Evolutionary conservation across 352 stramenopile species (phyloP).

Genomic region (Globisporangium heterothallicum): DNA sequence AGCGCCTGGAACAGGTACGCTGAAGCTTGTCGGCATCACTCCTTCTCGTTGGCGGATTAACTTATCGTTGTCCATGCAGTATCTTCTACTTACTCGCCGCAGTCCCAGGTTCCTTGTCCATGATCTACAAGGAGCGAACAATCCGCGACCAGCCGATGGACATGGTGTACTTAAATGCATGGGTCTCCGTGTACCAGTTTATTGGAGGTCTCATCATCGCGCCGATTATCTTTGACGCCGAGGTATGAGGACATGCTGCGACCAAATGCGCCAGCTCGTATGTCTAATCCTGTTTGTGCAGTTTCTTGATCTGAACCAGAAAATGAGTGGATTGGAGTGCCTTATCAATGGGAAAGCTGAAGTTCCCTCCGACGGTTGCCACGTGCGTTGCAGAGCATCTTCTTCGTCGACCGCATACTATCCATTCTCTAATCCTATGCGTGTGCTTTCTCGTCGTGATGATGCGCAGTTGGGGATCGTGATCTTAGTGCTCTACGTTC

Average conservation of each 20-base stretch:
- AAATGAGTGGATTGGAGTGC: conserved; percentile 73
- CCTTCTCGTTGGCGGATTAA: neutral
- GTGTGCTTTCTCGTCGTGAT: neutral
- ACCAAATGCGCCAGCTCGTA: no score
- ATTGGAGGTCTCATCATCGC: conserved; percentile 74
- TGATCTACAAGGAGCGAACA: conserved; percentile 82
- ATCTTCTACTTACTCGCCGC: conserved; percentile 77
- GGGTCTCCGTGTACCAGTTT: conserved; percentile 84
- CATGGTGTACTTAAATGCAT: conserved; percentile 84
- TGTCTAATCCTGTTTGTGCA: conserved; percentile 16
- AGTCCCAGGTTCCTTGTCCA: conserved; percentile 71
- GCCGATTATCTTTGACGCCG: conserved; percentile 75
- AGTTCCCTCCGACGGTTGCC: conserved; percentile 60
- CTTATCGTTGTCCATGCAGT: conserved; percentile 15
- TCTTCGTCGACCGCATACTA: neutral
- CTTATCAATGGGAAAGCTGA: conserved; percentile 73
- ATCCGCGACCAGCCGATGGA: conserved; percentile 84
- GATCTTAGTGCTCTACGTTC: conserved; percentile 65
- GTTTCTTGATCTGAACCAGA: conserved; percentile 69
- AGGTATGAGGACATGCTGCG: no score
- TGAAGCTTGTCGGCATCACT: neutral
- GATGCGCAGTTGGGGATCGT: conserved; percentile 49
- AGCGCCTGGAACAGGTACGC: conserved; percentile 75
- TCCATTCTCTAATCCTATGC: conserved; percentile 3
- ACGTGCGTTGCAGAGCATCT: conserved; percentile 29